phyloP scores from a whole-genome alignment of 2,329 filamentous ascomycete genomes.

The Botrytis porri region DNA sequence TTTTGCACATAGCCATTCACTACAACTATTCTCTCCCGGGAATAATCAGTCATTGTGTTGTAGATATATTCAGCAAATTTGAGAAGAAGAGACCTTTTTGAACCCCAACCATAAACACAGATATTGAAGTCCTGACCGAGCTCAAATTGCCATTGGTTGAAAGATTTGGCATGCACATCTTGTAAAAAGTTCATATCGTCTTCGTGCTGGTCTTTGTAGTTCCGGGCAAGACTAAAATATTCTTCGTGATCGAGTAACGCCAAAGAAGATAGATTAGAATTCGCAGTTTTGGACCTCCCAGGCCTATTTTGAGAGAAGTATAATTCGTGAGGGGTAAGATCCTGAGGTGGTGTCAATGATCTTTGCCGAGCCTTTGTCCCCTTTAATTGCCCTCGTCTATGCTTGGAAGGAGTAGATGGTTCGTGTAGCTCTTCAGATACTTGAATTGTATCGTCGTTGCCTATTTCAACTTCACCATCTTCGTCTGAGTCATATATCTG shows the following conservation, averaged over 20 bases:
- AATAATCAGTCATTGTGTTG: conserved; percentile 38
- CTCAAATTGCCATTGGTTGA: conserved; percentile 91
- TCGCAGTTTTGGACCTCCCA: conserved; percentile 77
- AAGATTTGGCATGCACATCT: conserved; percentile 74
- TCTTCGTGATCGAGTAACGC: conserved; percentile 84
- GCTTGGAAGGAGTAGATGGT: conserved; percentile 52
- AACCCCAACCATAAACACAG: conserved; percentile 90
- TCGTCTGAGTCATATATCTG: conserved; percentile 63
- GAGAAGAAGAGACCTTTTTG: conserved; percentile 73
- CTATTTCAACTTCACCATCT: conserved; percentile 43
- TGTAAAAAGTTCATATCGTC: conserved; percentile 69
- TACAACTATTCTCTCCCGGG: conserved; percentile 62
- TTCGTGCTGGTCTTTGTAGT: conserved; percentile 64
- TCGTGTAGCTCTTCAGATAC: conserved; percentile 37
- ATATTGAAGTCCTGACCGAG: conserved; percentile 81
- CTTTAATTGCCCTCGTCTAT: conserved; percentile 45
- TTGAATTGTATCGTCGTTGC: conserved; percentile 34
- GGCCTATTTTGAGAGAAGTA: conserved; percentile 93
- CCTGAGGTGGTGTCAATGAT: conserved; percentile 58
- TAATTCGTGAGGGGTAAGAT: conserved; percentile 82
- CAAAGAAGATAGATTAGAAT: conserved; percentile 74
- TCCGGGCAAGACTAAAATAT: conserved; percentile 69
- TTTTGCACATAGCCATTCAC: conserved; percentile 79
- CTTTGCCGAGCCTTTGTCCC: conserved; percentile 50
- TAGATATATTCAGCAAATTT: conserved; percentile 72